Conservation (phyloP, 1,139 yeast species). For the Sugiyamaella novakii region DNA sequence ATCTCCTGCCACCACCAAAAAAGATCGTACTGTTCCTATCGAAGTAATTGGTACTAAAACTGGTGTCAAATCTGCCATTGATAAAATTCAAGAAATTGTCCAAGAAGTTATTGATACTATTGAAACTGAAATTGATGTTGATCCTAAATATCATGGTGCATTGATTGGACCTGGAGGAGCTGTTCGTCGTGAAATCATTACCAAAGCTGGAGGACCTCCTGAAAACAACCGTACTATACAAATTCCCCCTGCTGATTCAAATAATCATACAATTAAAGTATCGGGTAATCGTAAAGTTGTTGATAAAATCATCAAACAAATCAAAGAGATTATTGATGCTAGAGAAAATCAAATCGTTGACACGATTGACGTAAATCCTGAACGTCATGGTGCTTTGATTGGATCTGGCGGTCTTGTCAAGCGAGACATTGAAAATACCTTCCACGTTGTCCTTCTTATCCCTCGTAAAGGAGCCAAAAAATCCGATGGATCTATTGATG, state of each 20-base stretch:
- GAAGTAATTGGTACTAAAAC: slow-evolving; percentile 78
- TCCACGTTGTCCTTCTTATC: slow-evolving; percentile 61
- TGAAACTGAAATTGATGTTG: slow-evolving; percentile 65
- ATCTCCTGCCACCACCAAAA: slow-evolving; percentile 45
- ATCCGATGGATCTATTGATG: slow-evolving; percentile 47
- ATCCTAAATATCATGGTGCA: slow-evolving; percentile 75
- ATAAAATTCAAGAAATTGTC: slow-evolving; percentile 63
- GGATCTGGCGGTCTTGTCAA: slow-evolving; percentile 83
- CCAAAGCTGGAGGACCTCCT: slow-evolving; percentile 72
- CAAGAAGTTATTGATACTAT: slow-evolving; percentile 67
- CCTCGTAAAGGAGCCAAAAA: slow-evolving; percentile 57
- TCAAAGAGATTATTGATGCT: slow-evolving; percentile 64
- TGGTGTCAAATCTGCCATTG: slow-evolving; percentile 75
- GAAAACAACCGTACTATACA: slow-evolving; percentile 59
- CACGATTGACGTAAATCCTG: slow-evolving; percentile 64
- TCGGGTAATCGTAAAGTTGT: slow-evolving; percentile 80
- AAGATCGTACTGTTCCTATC: slow-evolving; percentile 51
- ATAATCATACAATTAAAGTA: slow-evolving; percentile 61
- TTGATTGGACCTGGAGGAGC: slow-evolving; percentile 84
- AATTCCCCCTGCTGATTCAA: slow-evolving; percentile 71
- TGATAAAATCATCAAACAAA: slow-evolving; percentile 62
- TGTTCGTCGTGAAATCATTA: slow-evolving; percentile 70
- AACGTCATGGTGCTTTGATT: slow-evolving; percentile 73
- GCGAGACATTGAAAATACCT: slow-evolving; percentile 71
- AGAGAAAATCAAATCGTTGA: slow-evolving; percentile 65